These are phyloP conservation scores for Pinguiococcus pyrenoidosus DNA, from an alignment of 108 stramenopile species.

Conservation along the genomic window DNA sequence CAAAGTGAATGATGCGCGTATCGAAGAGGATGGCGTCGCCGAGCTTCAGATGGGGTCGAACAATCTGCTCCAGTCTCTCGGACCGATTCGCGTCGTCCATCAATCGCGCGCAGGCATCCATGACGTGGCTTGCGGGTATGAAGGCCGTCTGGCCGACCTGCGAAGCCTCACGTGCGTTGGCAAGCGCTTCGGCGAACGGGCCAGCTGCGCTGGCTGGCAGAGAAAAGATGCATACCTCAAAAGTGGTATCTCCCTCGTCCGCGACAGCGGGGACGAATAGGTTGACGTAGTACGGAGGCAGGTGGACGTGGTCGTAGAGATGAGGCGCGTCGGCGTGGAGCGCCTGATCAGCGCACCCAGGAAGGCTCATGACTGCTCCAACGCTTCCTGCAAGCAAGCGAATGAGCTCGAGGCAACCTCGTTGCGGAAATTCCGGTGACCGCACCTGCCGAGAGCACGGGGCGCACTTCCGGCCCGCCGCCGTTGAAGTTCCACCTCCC, in stretches of 20 bases:
- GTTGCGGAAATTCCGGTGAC: too few relatives aligned
- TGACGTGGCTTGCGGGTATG: constrained; percentile 53
- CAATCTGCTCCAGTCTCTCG: constrained; percentile 18
- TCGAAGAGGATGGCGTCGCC: constrained; percentile 75
- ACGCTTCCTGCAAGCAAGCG: too few relatives aligned
- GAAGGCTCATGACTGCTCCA: constrained; percentile 64
- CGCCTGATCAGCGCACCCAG: constrained; percentile 62
- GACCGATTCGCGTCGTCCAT: not conserved
- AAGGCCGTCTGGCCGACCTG: constrained; percentile 64
- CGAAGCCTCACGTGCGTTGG: too few relatives aligned
- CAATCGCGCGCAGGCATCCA: constrained; percentile 45
- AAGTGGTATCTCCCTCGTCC: too few relatives aligned
- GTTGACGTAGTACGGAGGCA: constrained; percentile 70
- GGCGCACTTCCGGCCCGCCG: constrained; percentile 60
- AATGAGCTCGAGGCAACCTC: too few relatives aligned
- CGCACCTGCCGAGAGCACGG: constrained; percentile 49
- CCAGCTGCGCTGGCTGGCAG: too few relatives aligned
- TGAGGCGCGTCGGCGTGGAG: constrained; percentile 75
- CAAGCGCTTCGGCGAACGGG: too few relatives aligned
- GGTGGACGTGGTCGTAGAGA: constrained; percentile 51
- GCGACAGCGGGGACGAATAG: constrained; percentile 25
- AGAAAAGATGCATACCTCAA: too few relatives aligned
- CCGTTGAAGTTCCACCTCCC: constrained; percentile 69
- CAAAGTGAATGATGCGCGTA: constrained; percentile 62
- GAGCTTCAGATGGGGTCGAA: constrained; percentile 51